A percentile compares a stretch with the other conserved stretches of the same genome.
These are phyloP conservation scores for Mucor sp. DNA, from an alignment of 371 early-diverging fungal genomes.

Conservation along the genomic window DNA sequence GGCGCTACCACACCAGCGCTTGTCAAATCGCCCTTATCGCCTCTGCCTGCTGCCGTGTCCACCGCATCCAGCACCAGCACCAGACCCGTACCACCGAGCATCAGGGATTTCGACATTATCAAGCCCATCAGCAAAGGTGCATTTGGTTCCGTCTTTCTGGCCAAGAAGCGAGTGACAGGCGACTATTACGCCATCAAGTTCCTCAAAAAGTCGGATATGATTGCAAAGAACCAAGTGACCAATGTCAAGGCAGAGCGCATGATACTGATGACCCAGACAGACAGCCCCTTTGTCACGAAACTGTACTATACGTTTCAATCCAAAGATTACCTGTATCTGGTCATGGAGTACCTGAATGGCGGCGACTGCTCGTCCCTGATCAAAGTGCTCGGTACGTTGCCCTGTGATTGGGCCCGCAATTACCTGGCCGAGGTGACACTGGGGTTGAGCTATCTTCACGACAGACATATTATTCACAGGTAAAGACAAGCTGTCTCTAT, in stretches of 20 bases:
- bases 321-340: slow-evolving; percentile 88
- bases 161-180: slow-evolving; percentile 83
- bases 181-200: slow-evolving; percentile 92
- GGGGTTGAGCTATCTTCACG: slow-evolving; percentile 92
- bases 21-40: slow-evolving; percentile 48
- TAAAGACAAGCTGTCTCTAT: slow-evolving; percentile 28
- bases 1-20: slow-evolving; percentile 8
- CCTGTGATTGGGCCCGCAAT: slow-evolving; percentile 90
- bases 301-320: slow-evolving; percentile 94
- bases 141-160: slow-evolving; percentile 88
- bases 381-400: slow-evolving; percentile 82
- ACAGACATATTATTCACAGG: slow-evolving; percentile 82
- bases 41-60: slow-evolving; percentile 43
- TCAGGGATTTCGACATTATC: slow-evolving; percentile 91
- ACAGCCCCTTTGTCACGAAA: slow-evolving; percentile 93
- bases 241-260: slow-evolving; percentile 89
- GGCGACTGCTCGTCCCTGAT: slow-evolving; percentile 95
- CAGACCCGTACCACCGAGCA: slow-evolving; percentile 66
- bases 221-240: slow-evolving; percentile 90
- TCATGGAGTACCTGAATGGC: slow-evolving; percentile 96
- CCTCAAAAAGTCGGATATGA: slow-evolving; percentile 87
- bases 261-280: slow-evolving; percentile 83
- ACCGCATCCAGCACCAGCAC: slow-evolving; percentile 2
- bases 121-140: slow-evolving; percentile 94
- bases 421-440: slow-evolving; percentile 94